A percentile compares a stretch with the other conserved stretches of the same genome.
Conservation (phyloP, 371 early-diverging fungal genomes). For the Blakeslea trispora region DNA sequence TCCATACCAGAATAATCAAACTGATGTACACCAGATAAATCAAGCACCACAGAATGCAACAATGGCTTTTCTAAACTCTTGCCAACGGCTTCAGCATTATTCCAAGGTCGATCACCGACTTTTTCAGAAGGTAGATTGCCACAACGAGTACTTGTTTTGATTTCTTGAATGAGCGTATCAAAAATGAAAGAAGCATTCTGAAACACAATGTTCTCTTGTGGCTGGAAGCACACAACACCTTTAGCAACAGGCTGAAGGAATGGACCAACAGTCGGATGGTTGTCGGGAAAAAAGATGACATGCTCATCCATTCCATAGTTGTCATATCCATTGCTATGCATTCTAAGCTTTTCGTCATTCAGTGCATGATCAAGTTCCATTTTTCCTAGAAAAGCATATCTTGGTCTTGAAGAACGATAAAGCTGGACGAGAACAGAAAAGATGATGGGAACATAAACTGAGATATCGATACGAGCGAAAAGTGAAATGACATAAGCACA, state of each 20-base stretch:
- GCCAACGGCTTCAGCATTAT: slow-evolving; percentile 22
- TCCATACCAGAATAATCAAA: slow-evolving; percentile 84
- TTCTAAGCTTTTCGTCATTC: neutral
- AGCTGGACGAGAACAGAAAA: slow-evolving; percentile 68
- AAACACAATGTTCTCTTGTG: slow-evolving; percentile 73
- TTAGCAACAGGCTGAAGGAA: slow-evolving; percentile 42
- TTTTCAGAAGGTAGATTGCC: slow-evolving; percentile 31
- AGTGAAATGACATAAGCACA: slow-evolving; percentile 55
- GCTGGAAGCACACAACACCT: slow-evolving; percentile 64
- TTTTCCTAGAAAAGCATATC: slow-evolving; percentile 35
- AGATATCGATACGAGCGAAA: slow-evolving; percentile 65
- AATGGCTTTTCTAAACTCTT: slow-evolving; percentile 43
- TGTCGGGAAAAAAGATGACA: slow-evolving; percentile 18
- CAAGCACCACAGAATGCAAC: slow-evolving; percentile 76
- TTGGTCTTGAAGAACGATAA: slow-evolving; percentile 68
- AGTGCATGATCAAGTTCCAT: slow-evolving; percentile 17
- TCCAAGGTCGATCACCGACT: slow-evolving; percentile 55
- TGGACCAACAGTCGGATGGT: slow-evolving; percentile 26
- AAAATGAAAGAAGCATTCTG: slow-evolving; percentile 66
- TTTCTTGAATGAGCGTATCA: slow-evolving; percentile 46
- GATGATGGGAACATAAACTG: slow-evolving; percentile 67
- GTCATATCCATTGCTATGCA: neutral
- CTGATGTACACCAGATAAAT: slow-evolving; percentile 75
- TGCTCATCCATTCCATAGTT: slow-evolving; percentile 6
- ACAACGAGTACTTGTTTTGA: slow-evolving; percentile 34